Evolutionary conservation across 176 grass and related monocot species (phyloP).

Genomic region (Panicum miliaceum): DNA sequence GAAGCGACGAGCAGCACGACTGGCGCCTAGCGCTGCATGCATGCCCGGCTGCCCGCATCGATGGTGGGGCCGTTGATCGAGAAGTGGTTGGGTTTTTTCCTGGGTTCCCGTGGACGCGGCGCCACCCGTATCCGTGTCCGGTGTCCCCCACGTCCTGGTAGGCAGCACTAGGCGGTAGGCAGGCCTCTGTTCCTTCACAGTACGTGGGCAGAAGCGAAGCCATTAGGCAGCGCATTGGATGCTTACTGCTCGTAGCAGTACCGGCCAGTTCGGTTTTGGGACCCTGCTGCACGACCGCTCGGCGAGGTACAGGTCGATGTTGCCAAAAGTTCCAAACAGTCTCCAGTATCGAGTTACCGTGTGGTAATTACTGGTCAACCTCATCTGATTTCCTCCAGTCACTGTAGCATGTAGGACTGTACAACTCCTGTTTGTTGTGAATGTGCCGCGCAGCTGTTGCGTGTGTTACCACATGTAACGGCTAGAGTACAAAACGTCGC

Average conservation of each 20-base stretch:
- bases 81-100: not conserved
- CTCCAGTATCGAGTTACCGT: not conserved
- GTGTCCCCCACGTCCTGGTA: not conserved
- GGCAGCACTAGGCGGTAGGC: not conserved
- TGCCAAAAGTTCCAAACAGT: no score
- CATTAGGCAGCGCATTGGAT: conserved; percentile 36
- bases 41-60: not conserved
- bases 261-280: not conserved
- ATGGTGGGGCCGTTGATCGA: conserved; percentile 10
- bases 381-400: not conserved
- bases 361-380: not conserved
- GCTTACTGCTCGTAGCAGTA: conserved; percentile 13
- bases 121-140: conserved; percentile 12
- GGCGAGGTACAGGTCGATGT: not conserved
- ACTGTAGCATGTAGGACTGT: not conserved
- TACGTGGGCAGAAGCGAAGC: not conserved
- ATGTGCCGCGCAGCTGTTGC: not conserved
- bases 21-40: not conserved
- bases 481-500: not conserved
- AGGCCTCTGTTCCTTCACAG: conserved; percentile 24
- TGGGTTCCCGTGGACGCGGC: conserved; percentile 11
- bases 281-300: not conserved
- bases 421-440: no score
- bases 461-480: not conserved
- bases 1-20: not conserved